Percentiles rank a stretch among this genome's conserved stretches.
These are phyloP conservation scores for Diaporthe nobilis DNA, from an alignment of 2,329 filamentous ascomycete species.

Conservation along the genomic window DNA sequence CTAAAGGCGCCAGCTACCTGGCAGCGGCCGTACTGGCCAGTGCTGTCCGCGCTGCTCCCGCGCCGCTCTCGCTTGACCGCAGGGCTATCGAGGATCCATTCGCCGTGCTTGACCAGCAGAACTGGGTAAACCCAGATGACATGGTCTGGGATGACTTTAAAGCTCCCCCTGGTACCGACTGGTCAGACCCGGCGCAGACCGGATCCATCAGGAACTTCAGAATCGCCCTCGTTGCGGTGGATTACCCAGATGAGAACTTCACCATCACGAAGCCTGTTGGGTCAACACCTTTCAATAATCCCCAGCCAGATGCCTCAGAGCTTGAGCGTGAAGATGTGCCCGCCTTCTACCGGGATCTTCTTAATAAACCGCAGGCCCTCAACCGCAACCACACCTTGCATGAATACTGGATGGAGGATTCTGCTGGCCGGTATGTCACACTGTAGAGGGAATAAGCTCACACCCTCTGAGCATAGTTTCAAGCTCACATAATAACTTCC, in stretches of 20 bases:
- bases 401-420: conserved; percentile 72
- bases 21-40: neutral
- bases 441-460: too few relatives aligned
- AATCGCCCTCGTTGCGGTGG: conserved; percentile 67
- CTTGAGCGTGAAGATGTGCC: conserved; percentile 62
- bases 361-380: conserved; percentile 64
- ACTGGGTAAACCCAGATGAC: conserved; percentile 67
- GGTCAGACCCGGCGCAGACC: conserved; percentile 59
- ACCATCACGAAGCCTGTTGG: conserved; percentile 60
- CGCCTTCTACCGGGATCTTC: conserved; percentile 63
- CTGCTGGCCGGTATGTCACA: conserved; percentile 57
- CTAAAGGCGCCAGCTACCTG: neutral
- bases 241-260: conserved; percentile 65
- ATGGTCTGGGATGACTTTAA: conserved; percentile 67
- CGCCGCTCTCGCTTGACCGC: conserved; percentile 1
- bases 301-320: conserved; percentile 58
- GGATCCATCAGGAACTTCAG: conserved; percentile 67
- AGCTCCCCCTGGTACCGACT: conserved; percentile 61
- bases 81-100: conserved; percentile 56
- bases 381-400: conserved; percentile 68
- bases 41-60: neutral
- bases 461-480: too few relatives aligned
- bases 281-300: conserved; percentile 66
- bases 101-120: conserved; percentile 63
- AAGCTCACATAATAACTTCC: too few relatives aligned